These are phyloP conservation scores for Calocybe gangraenosa DNA, from an alignment of 768 basidiomycete species.

Conservation along the genomic window DNA sequence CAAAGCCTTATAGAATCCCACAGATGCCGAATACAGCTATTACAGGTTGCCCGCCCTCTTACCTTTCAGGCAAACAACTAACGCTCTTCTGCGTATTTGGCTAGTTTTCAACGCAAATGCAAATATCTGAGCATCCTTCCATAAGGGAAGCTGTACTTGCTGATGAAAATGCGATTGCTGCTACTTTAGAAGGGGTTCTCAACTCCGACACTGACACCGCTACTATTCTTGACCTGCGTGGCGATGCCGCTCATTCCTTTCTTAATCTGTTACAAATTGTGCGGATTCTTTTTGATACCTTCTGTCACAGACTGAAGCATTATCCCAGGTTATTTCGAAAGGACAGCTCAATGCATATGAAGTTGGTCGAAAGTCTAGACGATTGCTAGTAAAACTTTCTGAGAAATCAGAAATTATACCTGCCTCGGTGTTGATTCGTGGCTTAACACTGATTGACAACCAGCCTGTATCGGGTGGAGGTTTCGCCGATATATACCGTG, in stretches of 20 bases:
- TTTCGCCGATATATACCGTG: conserved; percentile 18
- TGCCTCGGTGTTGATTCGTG: conserved; percentile 14
- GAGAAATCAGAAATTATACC: conserved; percentile 17
- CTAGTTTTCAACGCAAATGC: conserved; percentile 13
- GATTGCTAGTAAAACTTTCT: conserved; percentile 17
- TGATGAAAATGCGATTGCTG: conserved; percentile 16
- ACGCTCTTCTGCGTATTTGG: neutral
- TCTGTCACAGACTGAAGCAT: neutral
- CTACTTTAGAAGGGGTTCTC: conserved; percentile 11
- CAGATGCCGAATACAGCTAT: conserved; percentile 12
- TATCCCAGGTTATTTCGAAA: conserved; percentile 12
- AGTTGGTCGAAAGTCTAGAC: conserved; percentile 11
- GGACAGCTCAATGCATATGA: conserved; percentile 12
- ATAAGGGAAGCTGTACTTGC: conserved; percentile 14
- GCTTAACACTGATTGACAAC: conserved; percentile 10
- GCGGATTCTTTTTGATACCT: neutral
- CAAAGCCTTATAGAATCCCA: conserved; percentile 15
- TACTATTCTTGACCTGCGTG: conserved; percentile 11
- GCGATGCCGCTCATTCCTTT: conserved; percentile 15
- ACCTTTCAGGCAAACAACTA: neutral
- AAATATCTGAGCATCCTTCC: conserved; percentile 13
- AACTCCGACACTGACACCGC: conserved; percentile 13
- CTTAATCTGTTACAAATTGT: conserved; percentile 19
- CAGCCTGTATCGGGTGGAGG: conserved; percentile 17
- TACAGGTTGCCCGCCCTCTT: conserved; percentile 2